These are phyloP conservation scores for Gymnopilus dilepis DNA, from an alignment of 768 basidiomycete species.

Conservation along the genomic window DNA sequence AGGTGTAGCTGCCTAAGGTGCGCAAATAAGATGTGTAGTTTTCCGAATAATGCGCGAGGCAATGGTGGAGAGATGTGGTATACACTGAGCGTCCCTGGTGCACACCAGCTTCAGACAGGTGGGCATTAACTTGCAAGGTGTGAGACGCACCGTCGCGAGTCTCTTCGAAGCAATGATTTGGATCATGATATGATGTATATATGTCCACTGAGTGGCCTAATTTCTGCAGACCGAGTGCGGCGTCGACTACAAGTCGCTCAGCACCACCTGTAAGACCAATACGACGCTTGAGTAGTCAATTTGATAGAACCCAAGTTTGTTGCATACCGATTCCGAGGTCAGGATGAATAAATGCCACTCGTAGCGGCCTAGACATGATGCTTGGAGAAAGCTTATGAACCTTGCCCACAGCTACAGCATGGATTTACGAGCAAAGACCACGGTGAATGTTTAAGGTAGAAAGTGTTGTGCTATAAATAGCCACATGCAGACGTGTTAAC, in stretches of 20 bases:
- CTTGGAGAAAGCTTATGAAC: not conserved
- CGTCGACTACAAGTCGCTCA: conserved; percentile 94
- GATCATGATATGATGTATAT: conserved; percentile 93
- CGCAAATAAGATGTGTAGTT: conserved; percentile 88
- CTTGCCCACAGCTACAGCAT: not conserved
- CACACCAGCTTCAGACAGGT: too few species aligned
- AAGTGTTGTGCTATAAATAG: not conserved
- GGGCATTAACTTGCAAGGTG: too few species aligned
- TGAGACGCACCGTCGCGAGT: conserved; percentile 77
- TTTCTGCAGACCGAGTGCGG: conserved; percentile 85
- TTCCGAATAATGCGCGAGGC: conserved; percentile 79
- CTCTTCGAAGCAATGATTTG: conserved; percentile 89
- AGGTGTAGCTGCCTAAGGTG: conserved; percentile 90
- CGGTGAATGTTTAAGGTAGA: not conserved
- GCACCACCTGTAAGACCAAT: conserved; percentile 78
- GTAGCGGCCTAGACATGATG: conserved; percentile 21
- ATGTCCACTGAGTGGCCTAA: conserved; percentile 87
- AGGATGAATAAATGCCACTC: conserved; percentile 89
- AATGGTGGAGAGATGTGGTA: conserved; percentile 75
- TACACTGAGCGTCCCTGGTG: conserved; percentile 84
- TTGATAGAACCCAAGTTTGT: conserved; percentile 10
- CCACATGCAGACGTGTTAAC: too few species aligned
- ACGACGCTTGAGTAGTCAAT: conserved; percentile 19
- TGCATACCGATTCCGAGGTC: conserved; percentile 89
- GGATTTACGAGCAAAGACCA: not conserved